Evolutionary conservation across 2,329 filamentous ascomycete genomes (phyloP), one percentile per base, ranked within the genome.

Genomic region (Exophiala viscosa): DNA sequence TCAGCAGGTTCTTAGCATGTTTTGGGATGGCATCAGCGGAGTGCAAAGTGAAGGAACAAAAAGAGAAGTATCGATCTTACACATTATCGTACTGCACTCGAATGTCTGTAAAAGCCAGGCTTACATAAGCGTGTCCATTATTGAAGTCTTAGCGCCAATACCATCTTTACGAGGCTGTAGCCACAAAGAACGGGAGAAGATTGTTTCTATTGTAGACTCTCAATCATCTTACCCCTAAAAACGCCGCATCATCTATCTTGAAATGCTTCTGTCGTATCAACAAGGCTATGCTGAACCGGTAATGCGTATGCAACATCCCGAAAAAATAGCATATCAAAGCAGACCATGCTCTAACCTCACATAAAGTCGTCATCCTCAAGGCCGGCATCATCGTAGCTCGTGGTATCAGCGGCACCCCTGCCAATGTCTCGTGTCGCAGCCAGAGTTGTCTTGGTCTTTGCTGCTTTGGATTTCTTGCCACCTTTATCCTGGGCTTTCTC

Each of bases 381-480:
- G 73, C 88, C 92, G 23, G 23, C 23, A 55, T 89, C 87, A 49
- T 90, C 87, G 66, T 97, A 96, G 43, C 83, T 76, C 51, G 80
- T 82, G n/a, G 82, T 84, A 70, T 97, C 92, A 13, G 84, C 79
- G 45, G 74, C 73, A 59, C 57, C 69, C 78, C 78, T 63, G 78
- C 72, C 64, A 69, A 64, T 70, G 73, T 65, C 79, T 69, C 74
- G 78, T 75, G 66, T 72, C 75, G 54, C 84, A 50, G 88, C 87
- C 45, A 97, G 77, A 5, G 83, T 86, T 14, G 88, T 83, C 84
- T 99, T 99, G 35, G 87, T 95, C 84, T 97, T 97, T 57, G 89
- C 87, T 3, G 91, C 91, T 82, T 97, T 97, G 64, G 79, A 84
- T 84, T 97, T 99, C 87, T 97, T 99, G 66, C 86, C 88, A 49